Evolutionary conservation across 2,329 filamentous ascomycete species (phyloP).

Genomic region (Paraconiothyrium brasiliense): DNA sequence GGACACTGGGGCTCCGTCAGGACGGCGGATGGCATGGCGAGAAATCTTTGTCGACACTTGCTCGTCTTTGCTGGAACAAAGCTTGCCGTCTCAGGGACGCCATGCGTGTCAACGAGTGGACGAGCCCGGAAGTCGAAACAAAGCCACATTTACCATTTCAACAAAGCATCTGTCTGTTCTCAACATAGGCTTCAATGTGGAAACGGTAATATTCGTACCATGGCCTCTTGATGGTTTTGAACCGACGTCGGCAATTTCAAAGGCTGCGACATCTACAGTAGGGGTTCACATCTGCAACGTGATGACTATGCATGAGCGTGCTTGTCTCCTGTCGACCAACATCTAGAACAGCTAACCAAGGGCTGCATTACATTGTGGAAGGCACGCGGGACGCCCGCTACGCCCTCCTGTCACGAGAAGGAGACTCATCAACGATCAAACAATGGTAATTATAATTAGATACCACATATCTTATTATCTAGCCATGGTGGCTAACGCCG

Average conservation of each 20-base stretch:
- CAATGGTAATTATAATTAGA: background rate
- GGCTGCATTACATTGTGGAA: background rate
- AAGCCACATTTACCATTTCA: background rate
- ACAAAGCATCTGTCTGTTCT: background rate
- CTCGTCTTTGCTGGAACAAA: slow-evolving; percentile 1
- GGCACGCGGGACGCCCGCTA: background rate
- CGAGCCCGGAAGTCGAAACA: background rate
- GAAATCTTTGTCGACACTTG: background rate
- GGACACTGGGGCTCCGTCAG: background rate
- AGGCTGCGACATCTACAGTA: no score
- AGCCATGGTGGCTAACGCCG: background rate
- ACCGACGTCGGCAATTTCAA: background rate
- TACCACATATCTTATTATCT: background rate
- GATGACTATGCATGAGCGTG: background rate
- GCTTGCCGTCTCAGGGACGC: background rate
- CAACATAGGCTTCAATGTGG: background rate
- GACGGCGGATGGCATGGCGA: background rate
- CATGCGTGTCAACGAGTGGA: background rate
- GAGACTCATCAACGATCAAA: background rate
- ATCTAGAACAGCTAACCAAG: background rate
- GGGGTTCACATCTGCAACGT: no score
- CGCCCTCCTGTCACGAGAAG: background rate
- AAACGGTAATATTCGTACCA: background rate
- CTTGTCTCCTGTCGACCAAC: background rate
- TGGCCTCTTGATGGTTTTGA: background rate